Conservation (phyloP, 495 filamentous ascomycete species). For the Neurospora terricola region DNA sequence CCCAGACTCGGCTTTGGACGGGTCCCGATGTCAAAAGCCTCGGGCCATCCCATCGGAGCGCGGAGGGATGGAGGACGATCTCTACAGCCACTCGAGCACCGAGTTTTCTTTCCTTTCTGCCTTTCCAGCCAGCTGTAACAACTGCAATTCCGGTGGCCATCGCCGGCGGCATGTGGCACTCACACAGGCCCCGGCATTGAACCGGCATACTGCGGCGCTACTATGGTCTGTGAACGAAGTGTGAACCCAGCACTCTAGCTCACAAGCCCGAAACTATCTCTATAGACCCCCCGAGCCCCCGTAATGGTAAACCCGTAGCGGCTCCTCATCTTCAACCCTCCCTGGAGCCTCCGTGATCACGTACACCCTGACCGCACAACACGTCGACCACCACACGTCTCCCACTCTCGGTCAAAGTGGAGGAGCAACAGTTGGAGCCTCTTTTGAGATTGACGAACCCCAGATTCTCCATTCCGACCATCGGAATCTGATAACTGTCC, state of each 20-base stretch:
- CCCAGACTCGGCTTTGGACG: background rate
- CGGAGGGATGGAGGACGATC: background rate
- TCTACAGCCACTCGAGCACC: background rate
- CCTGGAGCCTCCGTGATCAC: background rate
- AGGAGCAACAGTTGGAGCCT: background rate
- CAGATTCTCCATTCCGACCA: background rate
- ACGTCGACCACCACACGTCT: background rate
- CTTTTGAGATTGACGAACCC: background rate
- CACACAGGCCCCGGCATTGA: background rate
- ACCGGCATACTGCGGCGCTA: background rate
- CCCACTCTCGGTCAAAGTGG: background rate
- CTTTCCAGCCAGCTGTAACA: background rate
- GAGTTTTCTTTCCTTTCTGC: background rate
- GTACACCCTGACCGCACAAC: background rate
- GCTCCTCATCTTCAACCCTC: background rate
- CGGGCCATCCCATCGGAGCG: background rate
- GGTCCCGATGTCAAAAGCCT: background rate
- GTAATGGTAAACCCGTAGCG: background rate
- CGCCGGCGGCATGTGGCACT: background rate
- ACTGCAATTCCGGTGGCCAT: background rate
- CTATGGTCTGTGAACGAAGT: background rate
- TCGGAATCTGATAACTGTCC: background rate
- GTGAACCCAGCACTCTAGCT: background rate
- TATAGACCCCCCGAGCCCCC: background rate
- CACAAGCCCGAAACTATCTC: background rate